Conservation (phyloP, 83 land plant species). For the Picea abies region DNA sequence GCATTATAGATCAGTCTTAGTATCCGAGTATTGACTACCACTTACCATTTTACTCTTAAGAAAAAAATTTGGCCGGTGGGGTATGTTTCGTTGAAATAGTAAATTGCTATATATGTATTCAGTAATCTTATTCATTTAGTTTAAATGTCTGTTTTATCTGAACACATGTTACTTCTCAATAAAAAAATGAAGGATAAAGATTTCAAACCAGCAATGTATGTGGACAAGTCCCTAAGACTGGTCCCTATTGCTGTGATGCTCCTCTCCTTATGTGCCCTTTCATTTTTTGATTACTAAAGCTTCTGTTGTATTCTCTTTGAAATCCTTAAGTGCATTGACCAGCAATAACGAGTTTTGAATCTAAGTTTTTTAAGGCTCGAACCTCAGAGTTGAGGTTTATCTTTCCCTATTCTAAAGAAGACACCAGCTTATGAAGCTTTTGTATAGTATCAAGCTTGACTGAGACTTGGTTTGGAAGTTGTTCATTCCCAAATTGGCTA, state of each 20-base stretch:
- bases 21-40: not conserved
- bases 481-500: no score
- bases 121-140: no score
- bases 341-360: not conserved
- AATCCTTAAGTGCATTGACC: slow-evolving; percentile 1
- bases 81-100: not conserved
- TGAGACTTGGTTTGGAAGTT: no score
- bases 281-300: no score
- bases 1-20: slow-evolving; percentile 5
- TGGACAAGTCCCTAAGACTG: slow-evolving; percentile 44
- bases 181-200: slow-evolving; percentile 50
- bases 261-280: slow-evolving; percentile 73
- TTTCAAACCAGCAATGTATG: slow-evolving; percentile 25
- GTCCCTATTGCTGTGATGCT: slow-evolving; percentile 61
- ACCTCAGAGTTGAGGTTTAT: no score
- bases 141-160: not conserved
- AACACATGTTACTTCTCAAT: slow-evolving; percentile 16
- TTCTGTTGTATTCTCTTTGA: slow-evolving; percentile 2
- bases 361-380: not conserved
- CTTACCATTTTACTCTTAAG: not conserved
- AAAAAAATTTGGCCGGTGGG: not conserved
- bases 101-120: no score
- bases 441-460: not conserved
- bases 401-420: slow-evolving; percentile 1
- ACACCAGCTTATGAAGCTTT: not conserved